Evolutionary conservation across 1,284 basidiomycete species (phyloP).

Genomic region (Tilletia indica): DNA sequence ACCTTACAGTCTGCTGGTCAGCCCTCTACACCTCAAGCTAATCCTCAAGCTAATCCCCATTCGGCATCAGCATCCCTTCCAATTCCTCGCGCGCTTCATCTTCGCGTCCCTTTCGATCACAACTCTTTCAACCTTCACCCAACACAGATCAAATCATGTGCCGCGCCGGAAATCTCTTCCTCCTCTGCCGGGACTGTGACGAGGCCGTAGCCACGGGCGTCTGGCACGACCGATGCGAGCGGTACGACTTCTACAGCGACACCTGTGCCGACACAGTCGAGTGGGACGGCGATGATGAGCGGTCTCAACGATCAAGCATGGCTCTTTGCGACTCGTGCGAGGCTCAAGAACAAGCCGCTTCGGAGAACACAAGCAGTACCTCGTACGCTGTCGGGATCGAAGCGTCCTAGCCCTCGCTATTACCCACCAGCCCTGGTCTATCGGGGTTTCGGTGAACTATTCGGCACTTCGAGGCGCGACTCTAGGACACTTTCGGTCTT

Average conservation of each 20-base stretch:
- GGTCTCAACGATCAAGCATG: slow-evolving; percentile 9
- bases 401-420: neutral
- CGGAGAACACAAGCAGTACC: neutral
- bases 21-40: no score
- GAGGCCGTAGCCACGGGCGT: slow-evolving; percentile 3
- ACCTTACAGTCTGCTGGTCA: no score
- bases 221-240: slow-evolving; percentile 1
- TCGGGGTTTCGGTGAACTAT: neutral
- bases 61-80: no score
- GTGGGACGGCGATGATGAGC: slow-evolving; percentile 4
- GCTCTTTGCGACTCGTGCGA: slow-evolving; percentile 14
- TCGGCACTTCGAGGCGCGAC: neutral
- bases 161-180: slow-evolving; percentile 17
- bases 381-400: slow-evolving; percentile 7
- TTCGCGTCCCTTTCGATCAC: no score
- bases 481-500: no score
- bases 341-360: neutral
- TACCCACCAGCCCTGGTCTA: no score
- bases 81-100: no score
- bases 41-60: no score
- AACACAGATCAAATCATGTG: neutral
- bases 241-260: slow-evolving; percentile 11
- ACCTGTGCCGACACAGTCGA: slow-evolving; percentile 1
- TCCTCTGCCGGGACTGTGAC: slow-evolving; percentile 13
- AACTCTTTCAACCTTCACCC: no score